Base-by-base conservation (phyloP, 2,329 filamentous ascomycete genomes). In the Diplodia mutila region DNA sequence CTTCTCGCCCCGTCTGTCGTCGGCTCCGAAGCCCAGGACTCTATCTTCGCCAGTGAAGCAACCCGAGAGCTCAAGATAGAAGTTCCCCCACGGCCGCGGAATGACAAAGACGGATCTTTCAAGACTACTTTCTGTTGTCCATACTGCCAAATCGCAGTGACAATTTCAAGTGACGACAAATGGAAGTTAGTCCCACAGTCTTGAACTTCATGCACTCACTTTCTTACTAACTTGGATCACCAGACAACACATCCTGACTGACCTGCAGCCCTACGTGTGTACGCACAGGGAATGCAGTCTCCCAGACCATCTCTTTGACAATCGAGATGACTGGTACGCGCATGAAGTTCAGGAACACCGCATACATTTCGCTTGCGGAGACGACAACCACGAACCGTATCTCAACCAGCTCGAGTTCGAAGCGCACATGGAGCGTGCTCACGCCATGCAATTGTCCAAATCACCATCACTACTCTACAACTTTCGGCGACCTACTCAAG, bases 241-340 rank as follows among this genome's bases (percentile, higher is more conserved):
- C 34, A 69, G 69, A 32, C 57, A 52, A 23, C 68, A 70, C 34
- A 57, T 69, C 16, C 59, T 70, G 48, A 18, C 48, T 48, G 69
- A 70, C 32, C 53, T 70, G 4, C 37, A 67, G n/a, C 66, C 68
- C 6, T 69, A 70, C 39, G 52, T 70, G 23, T 70, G 68, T 32
- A 69, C 69, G 6, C 69, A 67, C 46, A 23, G 23, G 42, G 64
- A 67, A 2, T 70, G 69, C 25, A 59, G 52, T 16, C 67, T 65
- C 34, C 34, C 57, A 2, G 68, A 70, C 18, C 55, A 65, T 14
- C 63, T 67, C 8, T 70, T 67, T 37, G n/a, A 37, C 5, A 68
- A 57, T n/a, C 63, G 67, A 3, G 61, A 67, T 48, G 64, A 67
- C 27, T 70, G 69, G 69, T 66, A 61, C 18, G 52, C 66, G 14